A percentile compares a stretch with the other conserved stretches of the same genome.
phyloP scores from a whole-genome alignment of 345 rosid genomes.

The Fremontodendron californicum region DNA sequence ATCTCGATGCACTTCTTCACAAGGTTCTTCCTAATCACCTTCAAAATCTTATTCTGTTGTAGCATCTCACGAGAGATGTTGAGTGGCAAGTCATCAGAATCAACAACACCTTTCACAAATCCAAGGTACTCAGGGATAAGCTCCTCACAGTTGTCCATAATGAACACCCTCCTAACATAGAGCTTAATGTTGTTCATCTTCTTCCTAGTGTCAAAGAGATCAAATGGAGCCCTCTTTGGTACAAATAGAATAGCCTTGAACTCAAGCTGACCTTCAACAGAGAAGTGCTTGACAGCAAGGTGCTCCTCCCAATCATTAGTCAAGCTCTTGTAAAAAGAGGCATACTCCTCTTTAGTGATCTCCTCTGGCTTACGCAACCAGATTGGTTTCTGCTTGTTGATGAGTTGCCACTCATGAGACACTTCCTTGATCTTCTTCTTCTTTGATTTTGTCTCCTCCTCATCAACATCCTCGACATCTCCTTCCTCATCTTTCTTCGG shows the following conservation, averaged over 20 bases:
- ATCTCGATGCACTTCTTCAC: constrained; percentile 91
- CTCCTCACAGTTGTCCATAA: constrained; percentile 94
- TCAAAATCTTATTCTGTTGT: constrained; percentile 92
- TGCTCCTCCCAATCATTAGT: constrained; percentile 90
- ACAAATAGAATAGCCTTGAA: constrained; percentile 82
- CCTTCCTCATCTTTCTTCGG: constrained; percentile 71
- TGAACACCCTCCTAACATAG: constrained; percentile 81
- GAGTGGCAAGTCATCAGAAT: constrained; percentile 87
- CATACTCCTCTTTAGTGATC: constrained; percentile 82
- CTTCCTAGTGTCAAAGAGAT: constrained; percentile 80
- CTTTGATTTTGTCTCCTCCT: constrained; percentile 66
- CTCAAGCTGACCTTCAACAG: constrained; percentile 93
- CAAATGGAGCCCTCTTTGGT: constrained; percentile 82
- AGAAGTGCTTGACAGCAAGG: constrained; percentile 81
- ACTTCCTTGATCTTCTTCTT: constrained; percentile 91
- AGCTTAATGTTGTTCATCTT: constrained; percentile 85
- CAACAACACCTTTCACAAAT: constrained; percentile 85
- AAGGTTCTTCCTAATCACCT: constrained; percentile 85
- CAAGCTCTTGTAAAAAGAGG: constrained; percentile 82
- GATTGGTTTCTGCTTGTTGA: constrained; percentile 90
- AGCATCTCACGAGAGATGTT: constrained; percentile 89
- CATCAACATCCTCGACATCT: constrained; percentile 70
- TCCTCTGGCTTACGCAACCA: constrained; percentile 94
- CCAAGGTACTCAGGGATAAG: constrained; percentile 78
- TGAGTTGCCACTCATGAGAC: constrained; percentile 77